Evolutionary conservation across 2,329 filamentous ascomycete species (phyloP).

Genomic region (Colletotrichum sp.): DNA sequence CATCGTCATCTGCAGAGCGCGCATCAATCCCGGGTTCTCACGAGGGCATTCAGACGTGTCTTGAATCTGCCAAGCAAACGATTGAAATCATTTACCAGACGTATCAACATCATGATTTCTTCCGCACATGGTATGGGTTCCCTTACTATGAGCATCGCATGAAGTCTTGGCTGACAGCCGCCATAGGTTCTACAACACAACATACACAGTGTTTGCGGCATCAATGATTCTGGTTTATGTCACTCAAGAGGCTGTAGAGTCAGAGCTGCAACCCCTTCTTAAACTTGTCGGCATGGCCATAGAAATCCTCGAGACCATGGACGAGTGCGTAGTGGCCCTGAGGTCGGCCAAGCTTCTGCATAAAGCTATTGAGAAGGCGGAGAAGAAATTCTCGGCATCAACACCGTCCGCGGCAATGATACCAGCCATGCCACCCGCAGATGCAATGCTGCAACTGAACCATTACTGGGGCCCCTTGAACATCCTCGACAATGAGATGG

Average conservation of each 20-base stretch:
- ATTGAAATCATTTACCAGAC: slow-evolving; percentile 32
- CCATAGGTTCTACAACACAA: slow-evolving; percentile 34
- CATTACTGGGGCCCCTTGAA: slow-evolving; percentile 31
- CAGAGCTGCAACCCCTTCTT: slow-evolving; percentile 21
- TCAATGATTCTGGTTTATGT: slow-evolving; percentile 32
- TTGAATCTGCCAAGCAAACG: slow-evolving; percentile 30
- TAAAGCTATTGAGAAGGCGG: slow-evolving; percentile 25
- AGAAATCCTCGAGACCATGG: slow-evolving; percentile 28
- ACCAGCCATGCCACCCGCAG: slow-evolving; percentile 11
- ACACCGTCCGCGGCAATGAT: not conserved
- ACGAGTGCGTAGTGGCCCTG: slow-evolving; percentile 30
- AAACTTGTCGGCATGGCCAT: slow-evolving; percentile 27
- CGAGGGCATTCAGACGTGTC: slow-evolving; percentile 26
- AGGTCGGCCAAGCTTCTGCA: slow-evolving; percentile 29
- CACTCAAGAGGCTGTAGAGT: slow-evolving; percentile 25
- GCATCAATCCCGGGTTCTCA: slow-evolving; percentile 21
- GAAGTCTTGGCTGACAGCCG: not conserved
- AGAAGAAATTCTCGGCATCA: slow-evolving; percentile 16
- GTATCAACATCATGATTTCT: slow-evolving; percentile 33
- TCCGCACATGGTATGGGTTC: slow-evolving; percentile 29
- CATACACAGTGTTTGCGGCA: slow-evolving; percentile 32
- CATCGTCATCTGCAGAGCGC: slow-evolving; percentile 21
- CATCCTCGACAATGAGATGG: slow-evolving; percentile 28
- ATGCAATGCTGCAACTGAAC: slow-evolving; percentile 22
- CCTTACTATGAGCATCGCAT: rapidly evolving